These are phyloP conservation scores for Herpotrichia juniperi DNA, from an alignment of 2,329 filamentous ascomycete genomes.

Conservation along the genomic window DNA sequence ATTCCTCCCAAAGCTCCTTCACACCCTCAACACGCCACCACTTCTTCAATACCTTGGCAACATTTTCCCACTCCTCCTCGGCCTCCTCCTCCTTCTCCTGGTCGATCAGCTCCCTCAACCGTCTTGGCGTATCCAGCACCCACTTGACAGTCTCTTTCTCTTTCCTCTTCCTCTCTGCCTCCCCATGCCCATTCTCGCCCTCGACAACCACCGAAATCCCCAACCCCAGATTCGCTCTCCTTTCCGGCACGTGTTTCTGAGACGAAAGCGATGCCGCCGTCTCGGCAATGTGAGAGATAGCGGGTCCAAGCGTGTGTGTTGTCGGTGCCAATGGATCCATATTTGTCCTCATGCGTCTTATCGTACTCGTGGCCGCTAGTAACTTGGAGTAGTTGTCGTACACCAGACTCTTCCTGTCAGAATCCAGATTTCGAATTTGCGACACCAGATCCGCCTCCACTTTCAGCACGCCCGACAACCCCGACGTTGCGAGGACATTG, in stretches of 20 bases:
- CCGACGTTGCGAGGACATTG: slow-evolving; percentile 64
- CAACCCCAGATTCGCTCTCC: slow-evolving; percentile 16
- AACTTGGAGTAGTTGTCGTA: slow-evolving; percentile 99
- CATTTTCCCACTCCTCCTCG: slow-evolving; percentile 54
- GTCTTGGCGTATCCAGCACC: slow-evolving; percentile 66
- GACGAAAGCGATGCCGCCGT: slow-evolving; percentile 55
- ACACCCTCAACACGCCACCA: slow-evolving; percentile 54
- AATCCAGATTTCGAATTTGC: slow-evolving; percentile 85
- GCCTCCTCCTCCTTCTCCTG: slow-evolving; percentile 69
- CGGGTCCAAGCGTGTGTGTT: slow-evolving; percentile 73
- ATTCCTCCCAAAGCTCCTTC: slow-evolving; percentile 45
- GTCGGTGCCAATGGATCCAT: slow-evolving; percentile 81
- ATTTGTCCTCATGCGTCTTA: slow-evolving; percentile 82
- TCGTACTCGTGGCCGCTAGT: slow-evolving; percentile 95
- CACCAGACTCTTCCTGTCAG: slow-evolving; percentile 94
- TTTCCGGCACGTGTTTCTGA: slow-evolving; percentile 34
- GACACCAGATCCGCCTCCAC: slow-evolving; percentile 72
- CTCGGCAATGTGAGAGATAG: slow-evolving; percentile 75
- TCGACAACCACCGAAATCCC: slow-evolving; percentile 28
- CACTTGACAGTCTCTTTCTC: slow-evolving; percentile 66
- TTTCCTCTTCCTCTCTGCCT: slow-evolving; percentile 43
- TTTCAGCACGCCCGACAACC: slow-evolving; percentile 71
- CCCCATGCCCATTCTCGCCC: slow-evolving; percentile 17
- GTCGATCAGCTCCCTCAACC: slow-evolving; percentile 63
- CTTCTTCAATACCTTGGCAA: slow-evolving; percentile 47